Evolutionary conservation across 352 stramenopile species (phyloP), one percentile per base, ranked within the genome.

Genomic region (Globisporangium sylvaticum): DNA sequence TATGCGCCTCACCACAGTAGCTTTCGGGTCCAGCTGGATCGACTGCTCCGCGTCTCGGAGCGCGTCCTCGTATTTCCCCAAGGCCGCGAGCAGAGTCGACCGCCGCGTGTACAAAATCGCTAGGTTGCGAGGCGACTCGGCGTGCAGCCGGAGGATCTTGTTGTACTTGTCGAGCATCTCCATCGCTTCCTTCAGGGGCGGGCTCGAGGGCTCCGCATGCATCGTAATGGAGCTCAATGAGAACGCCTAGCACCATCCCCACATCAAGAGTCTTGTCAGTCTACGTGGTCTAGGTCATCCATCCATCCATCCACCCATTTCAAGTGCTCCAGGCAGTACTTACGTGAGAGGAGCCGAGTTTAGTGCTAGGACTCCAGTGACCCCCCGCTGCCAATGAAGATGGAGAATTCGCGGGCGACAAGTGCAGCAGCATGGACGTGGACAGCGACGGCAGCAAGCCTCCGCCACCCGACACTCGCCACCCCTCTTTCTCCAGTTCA

Each of bases 121-220:
- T 74, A 91, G 87, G 25, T 79, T 84, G n/a, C 78, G 73, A 10
- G 71, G 74, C 4, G 79, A 72, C 62, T 91, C 79, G 0, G 71
- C 75, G 10, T 84, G 75, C 14, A 89, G 27, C 0, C 69, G 62
- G 50, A 92, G 83, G 56, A 91, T 80, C 65, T 91, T 92, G 68
- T 78, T 77, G 70, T 91, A 92, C 59, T 84, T 39, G 8, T 81
- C 67, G 3, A 92, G 70, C 84, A 92, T 90, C 6, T 71, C 59
- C 20, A 74, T 46, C 20, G 62, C 64, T 1, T 78, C 70, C 7
- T 72, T 64, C 0, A 77, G 31, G 0, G 64, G 25, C 1, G 84
- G 50, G 37, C 60, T 69, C 29, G 66, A 72, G 15, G 64, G 66
- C 14, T 68, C 48, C 29, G 72, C 72, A 22, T 46, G 46, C n/a